Evolutionary conservation across 176 grass and related monocot genomes (phyloP).

Genomic region (Poa annua): DNA sequence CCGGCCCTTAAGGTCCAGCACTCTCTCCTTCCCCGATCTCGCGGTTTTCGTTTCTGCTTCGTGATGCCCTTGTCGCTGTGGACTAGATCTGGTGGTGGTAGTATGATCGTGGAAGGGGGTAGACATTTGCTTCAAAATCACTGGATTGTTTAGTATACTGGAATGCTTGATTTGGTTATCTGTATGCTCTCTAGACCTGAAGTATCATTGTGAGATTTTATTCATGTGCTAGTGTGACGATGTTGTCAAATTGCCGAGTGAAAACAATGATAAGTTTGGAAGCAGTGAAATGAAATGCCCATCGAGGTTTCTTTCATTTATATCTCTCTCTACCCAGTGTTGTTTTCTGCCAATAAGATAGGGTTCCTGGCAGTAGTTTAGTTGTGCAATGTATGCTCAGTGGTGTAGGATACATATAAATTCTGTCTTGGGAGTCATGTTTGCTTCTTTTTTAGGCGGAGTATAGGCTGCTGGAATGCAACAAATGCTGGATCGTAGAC

Average conservation of each 20-base stretch:
- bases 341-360: neutral
- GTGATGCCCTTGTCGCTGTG: neutral
- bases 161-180: slow-evolving; percentile 2
- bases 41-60: neutral
- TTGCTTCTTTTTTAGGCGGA: neutral
- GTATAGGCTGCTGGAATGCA: neutral
- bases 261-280: neutral
- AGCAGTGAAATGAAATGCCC: neutral
- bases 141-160: neutral
- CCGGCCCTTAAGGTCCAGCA: slow-evolving; percentile 70
- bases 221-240: neutral
- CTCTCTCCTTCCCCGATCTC: slow-evolving; percentile 13
- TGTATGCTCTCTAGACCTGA: neutral
- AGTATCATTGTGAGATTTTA: neutral
- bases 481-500: neutral
- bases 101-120: neutral
- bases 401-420: neutral
- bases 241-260: neutral
- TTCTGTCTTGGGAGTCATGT: neutral
- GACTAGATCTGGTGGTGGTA: slow-evolving; percentile 34
- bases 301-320: neutral
- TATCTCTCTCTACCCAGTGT: neutral
- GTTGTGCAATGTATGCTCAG: neutral
- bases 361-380: neutral
- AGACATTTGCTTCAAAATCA: neutral